Conservation (phyloP, 2,329 filamentous ascomycete species). For the Fusarium gaditjirri region DNA sequence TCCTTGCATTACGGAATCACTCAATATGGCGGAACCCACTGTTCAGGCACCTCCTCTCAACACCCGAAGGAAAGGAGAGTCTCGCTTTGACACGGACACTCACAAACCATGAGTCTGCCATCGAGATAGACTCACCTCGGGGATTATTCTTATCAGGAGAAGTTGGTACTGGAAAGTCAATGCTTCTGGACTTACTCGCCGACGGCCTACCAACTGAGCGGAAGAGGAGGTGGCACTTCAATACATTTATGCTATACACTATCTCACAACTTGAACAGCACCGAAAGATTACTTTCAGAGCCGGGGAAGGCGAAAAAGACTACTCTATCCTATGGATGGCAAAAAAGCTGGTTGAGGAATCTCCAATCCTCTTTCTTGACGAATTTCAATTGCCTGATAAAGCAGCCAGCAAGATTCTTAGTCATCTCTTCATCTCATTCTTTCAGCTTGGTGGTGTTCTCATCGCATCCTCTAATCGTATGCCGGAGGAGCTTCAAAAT, state of each 20-base stretch:
- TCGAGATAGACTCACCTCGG: conserved; percentile 76
- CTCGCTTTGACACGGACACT: conserved; percentile 75
- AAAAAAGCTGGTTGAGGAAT: conserved; percentile 78
- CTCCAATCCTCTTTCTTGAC: conserved; percentile 81
- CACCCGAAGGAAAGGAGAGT: conserved; percentile 64
- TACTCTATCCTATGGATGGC: conserved; percentile 80
- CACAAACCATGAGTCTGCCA: conserved; percentile 75
- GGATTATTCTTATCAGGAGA: conserved; percentile 83
- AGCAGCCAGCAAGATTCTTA: conserved; percentile 81
- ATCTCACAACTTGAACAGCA: conserved; percentile 77
- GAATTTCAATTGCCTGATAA: conserved; percentile 87
- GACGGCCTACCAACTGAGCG: conserved; percentile 78
- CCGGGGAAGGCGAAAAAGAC: conserved; percentile 50
- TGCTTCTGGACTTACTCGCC: conserved; percentile 86
- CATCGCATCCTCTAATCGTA: conserved; percentile 82
- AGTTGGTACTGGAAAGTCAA: conserved; percentile 85
- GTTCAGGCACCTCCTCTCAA: conserved; percentile 68
- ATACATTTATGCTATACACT: conserved; percentile 85
- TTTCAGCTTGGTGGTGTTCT: conserved; percentile 85
- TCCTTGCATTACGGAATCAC: conserved; percentile 63
- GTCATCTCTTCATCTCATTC: conserved; percentile 80
- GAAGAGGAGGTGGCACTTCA: conserved; percentile 84
- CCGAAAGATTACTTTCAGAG: conserved; percentile 54
- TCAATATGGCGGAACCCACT: conserved; percentile 68
- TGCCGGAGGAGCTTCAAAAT: conserved; percentile 84